Conservation (phyloP, 305 asterid genomes). For the Solanum hybrid region DNA sequence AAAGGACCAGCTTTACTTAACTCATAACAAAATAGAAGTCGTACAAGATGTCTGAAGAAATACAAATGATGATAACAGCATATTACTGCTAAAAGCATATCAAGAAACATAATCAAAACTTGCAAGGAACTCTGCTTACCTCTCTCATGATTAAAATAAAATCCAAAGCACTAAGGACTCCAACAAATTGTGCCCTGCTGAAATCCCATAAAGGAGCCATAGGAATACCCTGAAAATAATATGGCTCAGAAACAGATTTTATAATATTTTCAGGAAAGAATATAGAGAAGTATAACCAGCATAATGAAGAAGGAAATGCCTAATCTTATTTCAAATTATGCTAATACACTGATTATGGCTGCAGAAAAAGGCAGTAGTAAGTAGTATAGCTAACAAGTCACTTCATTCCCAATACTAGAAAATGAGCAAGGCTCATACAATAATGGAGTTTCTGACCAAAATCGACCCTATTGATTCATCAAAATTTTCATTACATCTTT, state of each 20-base stretch:
- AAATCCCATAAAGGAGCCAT: constrained; percentile 90
- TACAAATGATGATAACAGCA: background rate
- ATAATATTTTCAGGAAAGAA: background rate
- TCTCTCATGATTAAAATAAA: constrained; percentile 89
- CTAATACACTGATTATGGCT: background rate
- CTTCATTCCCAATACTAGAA: background rate
- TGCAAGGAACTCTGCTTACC: constrained; percentile 32
- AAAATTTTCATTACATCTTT: background rate
- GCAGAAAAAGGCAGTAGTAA: background rate
- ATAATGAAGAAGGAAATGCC: background rate
- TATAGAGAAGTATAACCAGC: background rate
- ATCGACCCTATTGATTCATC: background rate
- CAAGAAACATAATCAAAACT: background rate
- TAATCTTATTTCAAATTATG: background rate
- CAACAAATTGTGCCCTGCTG: constrained; percentile 65
- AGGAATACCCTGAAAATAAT: constrained; percentile 61
- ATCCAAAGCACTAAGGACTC: constrained; percentile 86
- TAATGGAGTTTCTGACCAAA: background rate
- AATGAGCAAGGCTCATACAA: background rate
- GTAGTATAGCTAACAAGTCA: background rate
- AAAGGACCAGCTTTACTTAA: background rate
- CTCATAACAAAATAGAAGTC: background rate
- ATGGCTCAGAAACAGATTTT: background rate
- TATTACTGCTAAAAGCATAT: background rate
- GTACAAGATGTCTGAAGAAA: background rate